Conservation (phyloP, 2,329 filamentous ascomycete species). For the Penicillium olsonii region DNA sequence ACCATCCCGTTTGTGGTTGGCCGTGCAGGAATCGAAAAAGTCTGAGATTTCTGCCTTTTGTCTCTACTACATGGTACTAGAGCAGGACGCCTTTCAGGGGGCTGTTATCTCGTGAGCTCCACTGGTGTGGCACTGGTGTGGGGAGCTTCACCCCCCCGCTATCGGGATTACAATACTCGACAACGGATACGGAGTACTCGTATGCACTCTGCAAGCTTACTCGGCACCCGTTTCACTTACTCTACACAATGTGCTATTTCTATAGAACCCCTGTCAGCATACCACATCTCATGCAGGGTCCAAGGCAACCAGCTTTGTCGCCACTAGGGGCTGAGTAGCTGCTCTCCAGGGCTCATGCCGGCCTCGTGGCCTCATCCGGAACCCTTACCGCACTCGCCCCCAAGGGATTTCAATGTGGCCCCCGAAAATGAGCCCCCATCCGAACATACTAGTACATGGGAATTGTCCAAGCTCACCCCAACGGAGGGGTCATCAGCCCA, state of each 20-base stretch:
- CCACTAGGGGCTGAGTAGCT: conserved; percentile 14
- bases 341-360: not conserved
- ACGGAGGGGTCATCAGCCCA: conserved; percentile 28
- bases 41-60: conserved; percentile 6
- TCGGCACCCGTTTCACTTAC: not conserved
- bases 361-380: not conserved
- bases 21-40: conserved; percentile 20
- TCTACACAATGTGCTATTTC: not conserved
- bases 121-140: conserved; percentile 8
- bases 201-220: not conserved
- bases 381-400: conserved; percentile 1
- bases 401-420: conserved; percentile 2
- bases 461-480: not conserved
- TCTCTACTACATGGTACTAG: too few relatives aligned
- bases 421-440: not conserved
- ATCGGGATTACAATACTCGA: too few relatives aligned
- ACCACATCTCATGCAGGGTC: conserved; percentile 14
- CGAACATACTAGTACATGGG: not conserved
- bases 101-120: conserved; percentile 7
- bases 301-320: conserved; percentile 14
- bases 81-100: too few relatives aligned
- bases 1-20: conserved; percentile 23
- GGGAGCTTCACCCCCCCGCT: conserved; percentile 6
- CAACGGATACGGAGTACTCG: not conserved
- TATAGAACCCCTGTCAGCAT: conserved; percentile 11